These are phyloP conservation scores for Sporopachydermia cereana DNA, from an alignment of 1,139 yeast genomes.

Conservation along the genomic window DNA sequence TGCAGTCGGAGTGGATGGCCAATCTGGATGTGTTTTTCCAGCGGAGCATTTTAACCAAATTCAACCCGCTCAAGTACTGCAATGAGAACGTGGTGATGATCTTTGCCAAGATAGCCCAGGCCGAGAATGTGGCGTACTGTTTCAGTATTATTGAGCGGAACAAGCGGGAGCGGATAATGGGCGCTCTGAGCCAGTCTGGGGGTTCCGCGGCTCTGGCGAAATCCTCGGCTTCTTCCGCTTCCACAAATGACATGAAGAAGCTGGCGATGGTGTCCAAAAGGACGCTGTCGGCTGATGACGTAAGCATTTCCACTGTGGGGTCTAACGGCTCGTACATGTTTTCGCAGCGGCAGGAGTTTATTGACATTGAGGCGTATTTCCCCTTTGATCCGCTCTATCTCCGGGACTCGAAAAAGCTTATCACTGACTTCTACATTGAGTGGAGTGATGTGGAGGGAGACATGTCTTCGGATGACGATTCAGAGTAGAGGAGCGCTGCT, in stretches of 20 bases:
- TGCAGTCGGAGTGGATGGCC: slow-evolving; percentile 57
- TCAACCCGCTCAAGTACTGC: slow-evolving; percentile 89
- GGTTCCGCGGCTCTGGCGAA: slow-evolving; percentile 7
- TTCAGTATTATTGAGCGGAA: slow-evolving; percentile 88
- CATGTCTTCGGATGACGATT: slow-evolving; percentile 42
- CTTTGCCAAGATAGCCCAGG: slow-evolving; percentile 88
- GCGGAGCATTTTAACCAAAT: slow-evolving; percentile 72
- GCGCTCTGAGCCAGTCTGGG: slow-evolving; percentile 12
- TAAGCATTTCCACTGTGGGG: slow-evolving; percentile 12
- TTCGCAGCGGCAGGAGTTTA: slow-evolving; percentile 56
- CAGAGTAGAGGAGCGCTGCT: slow-evolving; percentile 1
- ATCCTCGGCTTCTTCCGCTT: not conserved
- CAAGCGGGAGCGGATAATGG: slow-evolving; percentile 43
- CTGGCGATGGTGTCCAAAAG: not conserved
- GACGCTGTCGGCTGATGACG: slow-evolving; percentile 11
- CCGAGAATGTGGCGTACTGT: slow-evolving; percentile 84
- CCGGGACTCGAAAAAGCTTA: slow-evolving; percentile 43
- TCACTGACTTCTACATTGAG: slow-evolving; percentile 55
- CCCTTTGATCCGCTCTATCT: slow-evolving; percentile 90
- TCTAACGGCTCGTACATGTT: slow-evolving; percentile 9
- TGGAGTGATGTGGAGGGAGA: slow-evolving; percentile 65
- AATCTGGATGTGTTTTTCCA: slow-evolving; percentile 79
- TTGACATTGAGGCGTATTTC: slow-evolving; percentile 83
- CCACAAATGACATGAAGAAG: not conserved
- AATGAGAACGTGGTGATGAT: slow-evolving; percentile 88